phyloP scores from a whole-genome alignment of 129 eudicot species.

The Flaveria linearis region DNA sequence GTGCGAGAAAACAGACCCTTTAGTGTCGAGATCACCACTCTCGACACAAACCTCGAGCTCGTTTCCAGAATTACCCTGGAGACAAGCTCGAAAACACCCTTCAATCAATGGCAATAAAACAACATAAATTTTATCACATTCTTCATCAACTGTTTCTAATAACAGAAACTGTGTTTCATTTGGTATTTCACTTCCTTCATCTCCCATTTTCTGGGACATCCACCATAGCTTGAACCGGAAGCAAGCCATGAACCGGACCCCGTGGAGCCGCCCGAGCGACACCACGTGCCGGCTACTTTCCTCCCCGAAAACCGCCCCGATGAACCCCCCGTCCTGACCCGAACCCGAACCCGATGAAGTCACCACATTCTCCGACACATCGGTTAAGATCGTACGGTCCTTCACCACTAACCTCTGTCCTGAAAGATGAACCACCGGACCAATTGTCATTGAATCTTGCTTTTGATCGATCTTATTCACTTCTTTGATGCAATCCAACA shows the following conservation, averaged over 20 bases:
- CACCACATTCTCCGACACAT: constrained; percentile 61
- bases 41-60: constrained; percentile 70
- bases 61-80: constrained; percentile 60
- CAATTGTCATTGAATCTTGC: constrained; percentile 59
- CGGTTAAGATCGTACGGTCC: constrained; percentile 53
- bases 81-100: constrained; percentile 78
- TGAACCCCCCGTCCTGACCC: constrained; percentile 66
- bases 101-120: constrained; percentile 81
- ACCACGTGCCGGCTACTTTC: constrained; percentile 59
- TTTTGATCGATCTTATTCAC: constrained; percentile 20
- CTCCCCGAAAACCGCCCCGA: constrained; percentile 57
- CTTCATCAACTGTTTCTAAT: constrained; percentile 53
- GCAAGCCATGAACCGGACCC: constrained; percentile 74
- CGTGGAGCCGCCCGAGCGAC: constrained; percentile 60
- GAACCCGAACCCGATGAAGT: constrained; percentile 49
- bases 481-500: constrained; percentile 25
- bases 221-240: constrained; percentile 86
- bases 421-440: constrained; percentile 47
- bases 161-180: constrained; percentile 86
- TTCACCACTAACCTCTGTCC: constrained; percentile 56
- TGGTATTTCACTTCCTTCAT: constrained; percentile 69
- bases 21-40: constrained; percentile 60
- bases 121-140: constrained; percentile 45
- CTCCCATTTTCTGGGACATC: constrained; percentile 94
- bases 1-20: constrained; percentile 43